Percentiles rank a stretch among this genome's conserved stretches.
phyloP scores from a whole-genome alignment of 208 protist genomes.

The Leishmania guyanensis region DNA sequence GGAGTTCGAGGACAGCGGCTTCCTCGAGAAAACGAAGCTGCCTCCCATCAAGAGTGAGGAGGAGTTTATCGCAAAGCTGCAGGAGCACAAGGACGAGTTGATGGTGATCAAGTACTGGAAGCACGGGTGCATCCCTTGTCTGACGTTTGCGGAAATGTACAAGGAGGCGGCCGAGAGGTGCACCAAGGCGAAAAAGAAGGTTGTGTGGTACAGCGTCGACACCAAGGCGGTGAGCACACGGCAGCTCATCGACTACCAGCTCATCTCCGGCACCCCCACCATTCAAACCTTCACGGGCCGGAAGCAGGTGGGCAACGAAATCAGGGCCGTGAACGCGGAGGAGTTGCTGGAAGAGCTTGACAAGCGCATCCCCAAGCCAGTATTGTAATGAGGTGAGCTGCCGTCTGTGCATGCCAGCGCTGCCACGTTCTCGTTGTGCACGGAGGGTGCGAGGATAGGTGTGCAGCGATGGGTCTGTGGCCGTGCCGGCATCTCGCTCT shows the following conservation, averaged over 20 bases:
- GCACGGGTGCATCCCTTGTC: slow-evolving; percentile 91
- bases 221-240: slow-evolving; percentile 69
- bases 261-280: slow-evolving; percentile 89
- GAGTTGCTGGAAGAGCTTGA: slow-evolving; percentile 81
- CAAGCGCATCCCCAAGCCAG: slow-evolving; percentile 35
- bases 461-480: neutral
- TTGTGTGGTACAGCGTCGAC: slow-evolving; percentile 91
- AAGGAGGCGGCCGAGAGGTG: slow-evolving; percentile 76
- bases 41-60: slow-evolving; percentile 83
- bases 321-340: slow-evolving; percentile 75
- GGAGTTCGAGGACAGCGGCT: slow-evolving; percentile 89
- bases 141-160: slow-evolving; percentile 92
- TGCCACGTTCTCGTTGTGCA: neutral
- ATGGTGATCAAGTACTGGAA: slow-evolving; percentile 95
- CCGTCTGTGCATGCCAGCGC: neutral
- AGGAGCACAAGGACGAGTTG: slow-evolving; percentile 87
- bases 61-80: slow-evolving; percentile 83
- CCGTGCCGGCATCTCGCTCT: neutral
- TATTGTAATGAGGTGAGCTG: neutral
- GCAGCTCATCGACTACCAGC: slow-evolving; percentile 84
- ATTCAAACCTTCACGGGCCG: slow-evolving; percentile 87
- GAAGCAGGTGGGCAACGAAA: slow-evolving; percentile 88
- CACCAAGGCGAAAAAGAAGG: slow-evolving; percentile 53
- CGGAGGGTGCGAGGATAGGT: neutral
- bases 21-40: slow-evolving; percentile 88